Conservation (phyloP, 1,284 basidiomycete genomes). For the Wolfiporia cocos region DNA sequence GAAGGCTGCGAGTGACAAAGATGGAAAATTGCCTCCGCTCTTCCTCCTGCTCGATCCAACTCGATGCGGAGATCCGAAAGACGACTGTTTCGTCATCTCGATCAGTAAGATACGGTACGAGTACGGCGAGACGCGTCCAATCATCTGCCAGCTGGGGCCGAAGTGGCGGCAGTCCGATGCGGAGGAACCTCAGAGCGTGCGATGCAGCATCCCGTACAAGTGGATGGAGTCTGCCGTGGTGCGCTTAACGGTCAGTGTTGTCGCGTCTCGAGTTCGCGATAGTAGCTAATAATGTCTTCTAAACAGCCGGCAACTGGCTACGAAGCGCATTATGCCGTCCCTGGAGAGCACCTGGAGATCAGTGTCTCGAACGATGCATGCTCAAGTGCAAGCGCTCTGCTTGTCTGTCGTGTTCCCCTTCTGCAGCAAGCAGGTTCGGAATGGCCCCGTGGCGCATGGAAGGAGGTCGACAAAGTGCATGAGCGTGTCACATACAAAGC, state of each 20-base stretch:
- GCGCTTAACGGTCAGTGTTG: slow-evolving; percentile 42
- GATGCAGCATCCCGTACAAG: slow-evolving; percentile 53
- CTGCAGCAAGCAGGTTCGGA: slow-evolving; percentile 62
- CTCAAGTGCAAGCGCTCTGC: slow-evolving; percentile 65
- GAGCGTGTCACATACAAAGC: slow-evolving; percentile 78
- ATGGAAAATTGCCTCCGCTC: slow-evolving; percentile 50
- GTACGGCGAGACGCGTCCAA: slow-evolving; percentile 73
- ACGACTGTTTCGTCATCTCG: slow-evolving; percentile 82
- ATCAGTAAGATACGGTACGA: slow-evolving; percentile 73
- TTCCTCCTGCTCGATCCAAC: slow-evolving; percentile 86
- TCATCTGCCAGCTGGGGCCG: slow-evolving; percentile 64
- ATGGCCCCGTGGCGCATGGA: slow-evolving; percentile 74
- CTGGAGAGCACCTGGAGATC: slow-evolving; percentile 48
- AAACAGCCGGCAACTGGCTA: slow-evolving; percentile 45
- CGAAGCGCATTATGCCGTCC: slow-evolving; percentile 64
- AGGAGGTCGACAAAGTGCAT: slow-evolving; percentile 79
- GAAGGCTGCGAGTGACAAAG: slow-evolving; percentile 38
- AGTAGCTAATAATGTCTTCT: too few species aligned
- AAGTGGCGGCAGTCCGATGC: slow-evolving; percentile 71
- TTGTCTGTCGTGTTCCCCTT: slow-evolving; percentile 74
- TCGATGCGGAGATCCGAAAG: slow-evolving; percentile 64
- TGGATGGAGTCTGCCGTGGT: slow-evolving; percentile 53
- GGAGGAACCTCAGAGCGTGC: slow-evolving; percentile 41
- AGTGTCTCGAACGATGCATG: slow-evolving; percentile 58
- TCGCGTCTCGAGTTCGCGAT: too few species aligned